phyloP scores from a whole-genome alignment of 768 basidiomycete species.

The Suillus americanus region DNA sequence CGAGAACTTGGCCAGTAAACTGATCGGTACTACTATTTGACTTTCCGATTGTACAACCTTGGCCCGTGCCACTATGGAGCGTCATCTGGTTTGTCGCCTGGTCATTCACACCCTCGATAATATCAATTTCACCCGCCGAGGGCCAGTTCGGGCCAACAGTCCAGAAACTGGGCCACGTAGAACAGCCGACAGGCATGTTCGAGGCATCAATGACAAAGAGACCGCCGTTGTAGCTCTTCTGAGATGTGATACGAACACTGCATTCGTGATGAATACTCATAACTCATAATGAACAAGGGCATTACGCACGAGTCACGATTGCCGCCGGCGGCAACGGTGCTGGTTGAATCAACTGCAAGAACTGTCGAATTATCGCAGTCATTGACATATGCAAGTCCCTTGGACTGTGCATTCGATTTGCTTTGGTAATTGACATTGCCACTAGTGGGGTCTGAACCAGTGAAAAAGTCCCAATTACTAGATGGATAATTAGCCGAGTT shows the following conservation, averaged over 20 bases:
- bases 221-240: constrained; percentile 62
- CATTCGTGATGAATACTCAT: constrained; percentile 2
- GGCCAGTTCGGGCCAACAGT: constrained; percentile 56
- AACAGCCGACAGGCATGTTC: constrained; percentile 71
- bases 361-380: constrained; percentile 51
- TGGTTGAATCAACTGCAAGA: constrained; percentile 62
- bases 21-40: constrained; percentile 2
- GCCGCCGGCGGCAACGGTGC: constrained; percentile 45
- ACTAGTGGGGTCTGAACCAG: constrained; percentile 62
- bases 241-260: constrained; percentile 68
- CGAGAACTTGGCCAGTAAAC: constrained; percentile 24
- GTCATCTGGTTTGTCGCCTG: constrained; percentile 61
- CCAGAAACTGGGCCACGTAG: constrained; percentile 63
- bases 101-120: constrained; percentile 71
- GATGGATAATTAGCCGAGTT: constrained; percentile 6
- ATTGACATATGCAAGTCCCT: constrained; percentile 63
- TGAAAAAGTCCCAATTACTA: constrained; percentile 72
- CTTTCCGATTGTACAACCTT: constrained; percentile 30
- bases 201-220: constrained; percentile 74
- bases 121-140: constrained; percentile 62
- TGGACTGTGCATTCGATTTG: constrained; percentile 43
- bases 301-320: constrained; percentile 51
- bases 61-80: constrained; percentile 55
- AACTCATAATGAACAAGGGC: background rate
- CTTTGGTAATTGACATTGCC: constrained; percentile 65